phyloP scores from a whole-genome alignment of 73 alveolate species.

The Tetrahymena malaccensis region DNA sequence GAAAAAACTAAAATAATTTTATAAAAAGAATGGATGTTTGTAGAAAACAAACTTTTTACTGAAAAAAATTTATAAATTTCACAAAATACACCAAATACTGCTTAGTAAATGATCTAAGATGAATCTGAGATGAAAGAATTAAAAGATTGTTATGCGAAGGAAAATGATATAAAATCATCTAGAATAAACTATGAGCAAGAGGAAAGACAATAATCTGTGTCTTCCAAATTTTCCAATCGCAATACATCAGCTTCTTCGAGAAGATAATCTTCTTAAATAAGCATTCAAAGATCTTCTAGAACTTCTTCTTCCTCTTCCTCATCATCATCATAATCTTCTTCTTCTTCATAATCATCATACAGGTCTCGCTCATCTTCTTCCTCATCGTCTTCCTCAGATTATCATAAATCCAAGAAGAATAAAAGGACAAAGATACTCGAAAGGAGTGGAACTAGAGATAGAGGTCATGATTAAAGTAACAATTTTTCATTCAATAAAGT shows the following conservation, averaged over 20 bases:
- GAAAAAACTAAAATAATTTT: background rate
- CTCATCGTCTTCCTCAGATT: background rate
- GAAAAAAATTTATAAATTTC: background rate
- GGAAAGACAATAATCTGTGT: background rate
- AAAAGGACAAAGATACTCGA: too few relatives aligned
- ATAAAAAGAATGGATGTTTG: background rate
- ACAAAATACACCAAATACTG: background rate
- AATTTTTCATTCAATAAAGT: too few relatives aligned
- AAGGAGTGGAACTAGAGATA: background rate
- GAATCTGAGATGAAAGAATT: background rate
- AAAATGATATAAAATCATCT: background rate
- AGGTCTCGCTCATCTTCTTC: background rate
- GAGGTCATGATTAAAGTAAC: too few relatives aligned
- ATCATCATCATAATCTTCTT: background rate
- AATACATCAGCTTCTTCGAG: background rate
- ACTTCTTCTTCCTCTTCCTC: background rate
- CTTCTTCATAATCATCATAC: background rate
- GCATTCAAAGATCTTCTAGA: background rate
- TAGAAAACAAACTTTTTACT: background rate
- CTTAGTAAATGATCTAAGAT: too few relatives aligned
- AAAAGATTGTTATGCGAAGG: background rate
- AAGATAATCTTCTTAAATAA: background rate
- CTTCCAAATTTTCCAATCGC: background rate
- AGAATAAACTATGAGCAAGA: too few relatives aligned
- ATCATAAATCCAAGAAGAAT: background rate